Base-by-base conservation (phyloP, 2,329 filamentous ascomycete species). In the Knoxdaviesia proteae region DNA sequence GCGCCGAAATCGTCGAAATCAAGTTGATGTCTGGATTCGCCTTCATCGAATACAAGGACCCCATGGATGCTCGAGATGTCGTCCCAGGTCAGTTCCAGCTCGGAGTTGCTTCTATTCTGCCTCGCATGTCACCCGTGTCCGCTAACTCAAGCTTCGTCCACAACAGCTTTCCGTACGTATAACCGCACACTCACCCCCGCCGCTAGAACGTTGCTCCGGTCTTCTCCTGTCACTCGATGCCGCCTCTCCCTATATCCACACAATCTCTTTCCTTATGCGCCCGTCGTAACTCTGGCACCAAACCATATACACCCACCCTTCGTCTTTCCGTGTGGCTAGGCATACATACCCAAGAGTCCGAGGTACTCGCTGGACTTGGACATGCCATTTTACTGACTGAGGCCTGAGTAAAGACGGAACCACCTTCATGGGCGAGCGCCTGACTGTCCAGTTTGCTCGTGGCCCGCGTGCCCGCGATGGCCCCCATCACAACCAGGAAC, bases 1-100 rank as follows among this genome's bases (percentile, higher is more conserved):
- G 86, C 53, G 90, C 90, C 61, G 86, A 94, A 61, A 96, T 98
- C 59, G 90, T 82, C 52, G 90, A 98, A 68, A 88, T 98, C 67
- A 98, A 98, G 70, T 77, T 98, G 49, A 98, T 98, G 90, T 96
- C 94, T 60, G 90, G 90, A 56, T 98, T 98, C 59, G 90, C 90
- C 60, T 98, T 98, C 69, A 94, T 98, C 59, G 90, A 98, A 63
- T 98, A 96, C 64, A 92, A 94, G 63, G 90, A 96, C 66, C 77
- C 86, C 46, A 84, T 94, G 81, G 90, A 98, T 66, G 90, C 90
- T 52, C 82, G 88, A 58, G 90, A 98, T 65, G 87, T 98, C 50
- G 90, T 98, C 56, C 90, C 90, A 63, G 88, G 90, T 94, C 74
- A 67, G 79, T 58, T 36, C 29, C 39, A 34, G 36, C 39, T 20